A percentile compares a stretch with the other conserved stretches of the same genome.
These are phyloP conservation scores for Aureobasidium mangrovei DNA, from an alignment of 2,329 filamentous ascomycete genomes.

Conservation along the genomic window DNA sequence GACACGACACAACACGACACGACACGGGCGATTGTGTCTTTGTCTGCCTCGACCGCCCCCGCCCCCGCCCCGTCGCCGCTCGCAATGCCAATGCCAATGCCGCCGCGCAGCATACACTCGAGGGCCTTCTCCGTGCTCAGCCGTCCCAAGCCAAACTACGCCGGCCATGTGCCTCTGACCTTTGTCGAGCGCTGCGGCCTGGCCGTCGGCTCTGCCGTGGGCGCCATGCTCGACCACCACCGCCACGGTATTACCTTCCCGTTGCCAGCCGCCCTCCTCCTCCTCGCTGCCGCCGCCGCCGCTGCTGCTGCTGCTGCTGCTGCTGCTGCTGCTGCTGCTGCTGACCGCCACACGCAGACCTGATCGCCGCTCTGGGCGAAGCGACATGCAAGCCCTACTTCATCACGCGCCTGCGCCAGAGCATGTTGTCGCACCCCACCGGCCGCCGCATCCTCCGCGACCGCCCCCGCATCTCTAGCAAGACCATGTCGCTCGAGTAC, in stretches of 20 bases:
- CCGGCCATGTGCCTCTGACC: conserved; percentile 85
- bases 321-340: neutral
- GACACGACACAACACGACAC: too few relatives aligned
- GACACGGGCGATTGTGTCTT: too few relatives aligned
- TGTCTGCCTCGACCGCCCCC: too few relatives aligned
- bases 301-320: neutral
- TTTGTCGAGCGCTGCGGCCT: conserved; percentile 65
- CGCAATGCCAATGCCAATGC: neutral
- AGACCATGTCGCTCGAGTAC: conserved; percentile 55
- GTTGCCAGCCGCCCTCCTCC: neutral
- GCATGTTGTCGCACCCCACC: conserved; percentile 77
- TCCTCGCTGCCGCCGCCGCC: neutral
- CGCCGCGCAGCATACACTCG: neutral
- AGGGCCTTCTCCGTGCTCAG: conserved; percentile 67
- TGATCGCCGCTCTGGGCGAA: conserved; percentile 91
- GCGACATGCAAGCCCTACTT: conserved; percentile 92
- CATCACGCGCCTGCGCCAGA: conserved; percentile 80
- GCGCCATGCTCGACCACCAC: conserved; percentile 62
- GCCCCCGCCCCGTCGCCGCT: neutral
- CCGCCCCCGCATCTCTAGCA: conserved; percentile 76
- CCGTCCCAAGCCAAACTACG: conserved; percentile 79
- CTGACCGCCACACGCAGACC: conserved; percentile 47
- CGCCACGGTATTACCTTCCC: conserved; percentile 53
- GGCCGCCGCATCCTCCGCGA: conserved; percentile 87
- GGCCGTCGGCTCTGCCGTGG: conserved; percentile 51